Evolutionary conservation across 2,329 filamentous ascomycete species (phyloP).

Genomic region (Nannizzia gypsea): DNA sequence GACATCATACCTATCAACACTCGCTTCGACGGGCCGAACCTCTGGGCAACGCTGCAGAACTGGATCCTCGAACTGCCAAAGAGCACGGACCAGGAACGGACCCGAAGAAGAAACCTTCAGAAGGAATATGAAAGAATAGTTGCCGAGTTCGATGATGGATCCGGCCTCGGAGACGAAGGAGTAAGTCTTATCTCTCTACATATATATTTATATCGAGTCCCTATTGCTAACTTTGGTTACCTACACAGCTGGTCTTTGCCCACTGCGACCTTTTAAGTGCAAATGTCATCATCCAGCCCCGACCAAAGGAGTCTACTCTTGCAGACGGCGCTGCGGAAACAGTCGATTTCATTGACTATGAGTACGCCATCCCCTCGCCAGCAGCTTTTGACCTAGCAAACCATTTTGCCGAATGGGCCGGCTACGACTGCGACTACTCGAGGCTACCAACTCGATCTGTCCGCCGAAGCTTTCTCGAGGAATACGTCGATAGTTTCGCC

Average conservation of each 20-base stretch:
- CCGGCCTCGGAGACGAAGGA: slow-evolving; percentile 62
- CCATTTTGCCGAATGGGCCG: slow-evolving; percentile 97
- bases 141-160: slow-evolving; percentile 59
- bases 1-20: slow-evolving; percentile 40
- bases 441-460: slow-evolving; percentile 67
- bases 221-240: slow-evolving; percentile 1
- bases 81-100: slow-evolving; percentile 55
- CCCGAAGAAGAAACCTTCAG: slow-evolving; percentile 58
- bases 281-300: slow-evolving; percentile 71
- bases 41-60: slow-evolving; percentile 93
- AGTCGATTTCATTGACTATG: slow-evolving; percentile 89
- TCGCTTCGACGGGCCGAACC: slow-evolving; percentile 64
- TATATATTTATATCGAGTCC: not conserved
- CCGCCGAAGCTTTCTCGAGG: slow-evolving; percentile 66
- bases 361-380: slow-evolving; percentile 88
- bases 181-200: slow-evolving; percentile 33
- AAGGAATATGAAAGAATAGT: slow-evolving; percentile 61
- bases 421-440: slow-evolving; percentile 85
- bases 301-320: slow-evolving; percentile 18
- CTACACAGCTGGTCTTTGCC: slow-evolving; percentile 67
- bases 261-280: slow-evolving; percentile 94
- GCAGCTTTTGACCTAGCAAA: slow-evolving; percentile 95
- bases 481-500: slow-evolving; percentile 71
- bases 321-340: slow-evolving; percentile 34
- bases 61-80: slow-evolving; percentile 82